Evolutionary conservation across 2,329 filamentous ascomycete species (phyloP), one percentile per base, ranked within the genome.

Genomic region (Echinosphaeria canescens): DNA sequence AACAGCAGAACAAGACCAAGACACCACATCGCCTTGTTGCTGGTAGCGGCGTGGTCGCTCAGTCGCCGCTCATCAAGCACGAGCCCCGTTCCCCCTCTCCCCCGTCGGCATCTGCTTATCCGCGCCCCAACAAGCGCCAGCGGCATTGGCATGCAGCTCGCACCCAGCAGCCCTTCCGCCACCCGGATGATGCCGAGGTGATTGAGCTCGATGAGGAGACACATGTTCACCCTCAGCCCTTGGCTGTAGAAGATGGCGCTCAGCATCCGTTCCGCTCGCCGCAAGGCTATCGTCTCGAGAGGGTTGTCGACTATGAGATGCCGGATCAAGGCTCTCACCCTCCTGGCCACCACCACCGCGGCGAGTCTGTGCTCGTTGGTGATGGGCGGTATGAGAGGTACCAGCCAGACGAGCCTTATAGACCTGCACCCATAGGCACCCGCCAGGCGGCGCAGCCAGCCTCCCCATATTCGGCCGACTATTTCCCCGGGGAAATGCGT

Each of bases 21-120:
- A 6, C 17, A 10, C 17, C n/a, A n/a, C n/a, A n/a, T n/a, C n/a
- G n/a, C n/a, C n/a, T n/a, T n/a, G n/a, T n/a, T n/a, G n/a, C n/a
- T n/a, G n/a, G n/a, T n/a, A n/a, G n/a, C n/a, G n/a, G n/a, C n/a
- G n/a, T n/a, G n/a, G n/a, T n/a, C 23, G 53, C 56, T 27, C 46
- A 44, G 20, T 56, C 54, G 18, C 62, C 65, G 8, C 56, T 58
- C 34, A 70, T 75, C 37, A 75, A 75, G 38, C 49, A 58, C 14
- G 70, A 75, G 40, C 69, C 69, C n/a, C 56, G 53, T 25, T 75
- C 70, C 2, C 60, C 63, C 2, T 73, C 68, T 5, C 68, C 66
- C 7, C 44, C 70, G 27, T 50, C 50, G 32, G 56, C 56, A 12
- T 56, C 56, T 13, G 51, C 59, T n/a, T 54, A 59, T 31, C 43